Conservation (phyloP, 2,329 filamentous ascomycete genomes). For the Aspergillus latus region DNA sequence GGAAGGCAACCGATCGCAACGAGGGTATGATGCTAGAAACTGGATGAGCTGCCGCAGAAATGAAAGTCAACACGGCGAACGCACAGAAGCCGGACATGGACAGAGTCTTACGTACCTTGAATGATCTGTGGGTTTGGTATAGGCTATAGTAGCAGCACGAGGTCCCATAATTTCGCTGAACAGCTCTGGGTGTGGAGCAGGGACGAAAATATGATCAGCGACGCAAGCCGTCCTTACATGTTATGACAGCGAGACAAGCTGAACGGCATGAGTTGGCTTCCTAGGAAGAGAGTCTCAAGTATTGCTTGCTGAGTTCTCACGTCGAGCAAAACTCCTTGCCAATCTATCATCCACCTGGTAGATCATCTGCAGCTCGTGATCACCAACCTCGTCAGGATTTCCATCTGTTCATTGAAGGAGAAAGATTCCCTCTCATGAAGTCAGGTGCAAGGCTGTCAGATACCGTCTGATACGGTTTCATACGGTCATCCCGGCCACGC, state of each 20-base stretch:
- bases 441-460: background rate
- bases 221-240: background rate
- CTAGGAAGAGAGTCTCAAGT: too few relatives aligned
- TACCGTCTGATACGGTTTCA: background rate
- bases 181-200: constrained; percentile 5
- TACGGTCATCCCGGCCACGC: background rate
- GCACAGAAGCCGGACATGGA: background rate
- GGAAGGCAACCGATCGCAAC: background rate
- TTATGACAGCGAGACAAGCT: background rate
- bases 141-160: constrained; percentile 1
- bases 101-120: background rate
- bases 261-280: background rate
- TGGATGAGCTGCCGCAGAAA: background rate
- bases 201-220: constrained; percentile 2
- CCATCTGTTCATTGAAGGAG: too few relatives aligned
- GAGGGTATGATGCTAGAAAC: background rate
- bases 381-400: too few relatives aligned
- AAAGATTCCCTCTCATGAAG: background rate
- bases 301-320: background rate
- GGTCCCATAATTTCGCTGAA: constrained; percentile 13
- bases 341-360: too few relatives aligned
- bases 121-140: background rate
- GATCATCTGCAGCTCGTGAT: too few relatives aligned
- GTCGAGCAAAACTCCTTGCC: too few relatives aligned
- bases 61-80: background rate